Evolutionary conservation across 2,329 filamentous ascomycete species (phyloP).

Genomic region (Graphilbum sp.): DNA sequence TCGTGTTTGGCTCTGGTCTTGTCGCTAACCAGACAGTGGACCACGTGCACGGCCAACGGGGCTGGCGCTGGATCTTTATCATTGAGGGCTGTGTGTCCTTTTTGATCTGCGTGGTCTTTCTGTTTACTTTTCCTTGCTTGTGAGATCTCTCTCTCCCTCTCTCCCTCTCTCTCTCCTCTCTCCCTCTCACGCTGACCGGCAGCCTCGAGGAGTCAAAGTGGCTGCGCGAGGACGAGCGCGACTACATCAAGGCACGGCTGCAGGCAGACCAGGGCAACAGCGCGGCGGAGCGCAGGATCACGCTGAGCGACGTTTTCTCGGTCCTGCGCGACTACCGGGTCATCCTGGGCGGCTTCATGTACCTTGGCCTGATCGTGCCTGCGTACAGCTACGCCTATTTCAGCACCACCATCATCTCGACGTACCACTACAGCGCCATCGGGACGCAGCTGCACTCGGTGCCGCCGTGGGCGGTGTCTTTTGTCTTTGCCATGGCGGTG

Average conservation of each 20-base stretch:
- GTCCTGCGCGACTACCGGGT: slow-evolving; percentile 63
- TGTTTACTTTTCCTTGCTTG: slow-evolving; percentile 58
- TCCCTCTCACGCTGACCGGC: slow-evolving; percentile 6
- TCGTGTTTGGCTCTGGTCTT: not conserved
- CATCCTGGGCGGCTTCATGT: slow-evolving; percentile 62
- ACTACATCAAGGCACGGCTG: slow-evolving; percentile 49
- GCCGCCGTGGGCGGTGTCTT: slow-evolving; percentile 50
- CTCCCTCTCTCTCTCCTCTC: slow-evolving; percentile 1
- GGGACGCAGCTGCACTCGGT: slow-evolving; percentile 42
- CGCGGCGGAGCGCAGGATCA: slow-evolving; percentile 45
- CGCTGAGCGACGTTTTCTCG: slow-evolving; percentile 36
- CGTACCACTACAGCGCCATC: slow-evolving; percentile 45
- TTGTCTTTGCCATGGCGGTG: slow-evolving; percentile 60
- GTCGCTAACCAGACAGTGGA: slow-evolving; percentile 32
- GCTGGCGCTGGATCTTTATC: slow-evolving; percentile 77
- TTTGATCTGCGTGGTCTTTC: slow-evolving; percentile 43
- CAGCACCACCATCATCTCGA: slow-evolving; percentile 52
- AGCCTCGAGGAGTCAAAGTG: slow-evolving; percentile 55
- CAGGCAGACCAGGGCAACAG: slow-evolving; percentile 52
- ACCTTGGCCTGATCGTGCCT: slow-evolving; percentile 63
- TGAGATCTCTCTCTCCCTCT: slow-evolving; percentile 12
- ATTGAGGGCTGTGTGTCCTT: slow-evolving; percentile 53
- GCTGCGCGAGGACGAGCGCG: slow-evolving; percentile 52
- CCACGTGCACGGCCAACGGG: slow-evolving; percentile 45
- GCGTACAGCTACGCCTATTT: slow-evolving; percentile 70